phyloP scores from a whole-genome alignment of 2,329 filamentous ascomycete species.

The Talaromyces albobiverticillius region DNA sequence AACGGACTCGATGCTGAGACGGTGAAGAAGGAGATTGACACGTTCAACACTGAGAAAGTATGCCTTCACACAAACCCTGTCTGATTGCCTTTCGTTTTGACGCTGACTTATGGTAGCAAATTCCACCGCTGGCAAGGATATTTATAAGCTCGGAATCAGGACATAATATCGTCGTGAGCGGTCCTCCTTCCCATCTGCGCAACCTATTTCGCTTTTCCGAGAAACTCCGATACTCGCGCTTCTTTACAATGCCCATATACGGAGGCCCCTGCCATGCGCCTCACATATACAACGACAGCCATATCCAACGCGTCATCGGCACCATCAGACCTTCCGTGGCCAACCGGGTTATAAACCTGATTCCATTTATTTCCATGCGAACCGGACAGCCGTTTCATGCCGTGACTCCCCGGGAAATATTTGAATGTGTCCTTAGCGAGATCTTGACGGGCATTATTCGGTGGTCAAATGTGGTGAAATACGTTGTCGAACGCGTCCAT shows the following conservation, averaged over 20 bases:
- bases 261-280: conserved; percentile 1
- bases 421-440: conserved; percentile 1
- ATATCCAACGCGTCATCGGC: neutral
- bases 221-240: neutral
- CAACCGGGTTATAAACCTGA: neutral
- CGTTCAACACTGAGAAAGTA: neutral
- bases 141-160: neutral
- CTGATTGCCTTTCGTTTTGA: neutral
- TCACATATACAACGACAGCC: neutral
- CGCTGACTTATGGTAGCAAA: neutral
- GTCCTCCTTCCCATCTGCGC: neutral
- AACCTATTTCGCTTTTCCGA: neutral
- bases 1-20: neutral
- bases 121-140: neutral
- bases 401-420: neutral
- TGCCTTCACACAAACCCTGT: neutral
- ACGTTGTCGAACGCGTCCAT: neutral
- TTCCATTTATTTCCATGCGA: neutral
- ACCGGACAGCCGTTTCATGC: neutral
- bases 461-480: neutral
- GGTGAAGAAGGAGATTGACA: neutral
- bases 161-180: neutral
- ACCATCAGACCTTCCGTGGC: neutral
- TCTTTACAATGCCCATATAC: neutral
- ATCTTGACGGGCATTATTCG: neutral